A percentile compares a stretch with the other conserved stretches of the same genome.
phyloP scores from a whole-genome alignment of 2,329 filamentous ascomycete genomes.

The Penicillium capsulatum region DNA sequence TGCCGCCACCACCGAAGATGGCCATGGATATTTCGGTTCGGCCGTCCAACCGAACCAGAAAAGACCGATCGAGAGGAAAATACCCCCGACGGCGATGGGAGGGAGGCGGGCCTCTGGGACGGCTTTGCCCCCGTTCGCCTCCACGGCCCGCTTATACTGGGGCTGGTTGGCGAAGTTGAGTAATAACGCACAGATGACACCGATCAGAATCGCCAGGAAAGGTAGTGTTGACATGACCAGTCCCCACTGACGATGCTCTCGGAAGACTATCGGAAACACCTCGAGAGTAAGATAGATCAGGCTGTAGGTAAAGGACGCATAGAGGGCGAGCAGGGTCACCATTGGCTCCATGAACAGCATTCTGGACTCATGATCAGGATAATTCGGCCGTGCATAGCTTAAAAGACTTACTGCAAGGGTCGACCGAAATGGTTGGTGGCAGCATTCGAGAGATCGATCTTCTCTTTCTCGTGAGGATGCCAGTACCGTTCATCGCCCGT shows the following conservation, averaged over 20 bases:
- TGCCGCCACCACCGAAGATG: too few relatives aligned
- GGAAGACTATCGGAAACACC: slow-evolving; percentile 53
- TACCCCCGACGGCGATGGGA: slow-evolving; percentile 15
- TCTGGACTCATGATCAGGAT: neutral
- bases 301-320: slow-evolving; percentile 23
- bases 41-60: slow-evolving; percentile 27
- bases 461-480: too few relatives aligned
- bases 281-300: slow-evolving; percentile 55
- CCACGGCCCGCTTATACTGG: too few relatives aligned
- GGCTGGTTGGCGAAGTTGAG: neutral
- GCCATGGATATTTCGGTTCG: slow-evolving; percentile 2
- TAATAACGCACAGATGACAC: neutral
- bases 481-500: too few relatives aligned
- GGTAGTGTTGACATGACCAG: slow-evolving; percentile 50
- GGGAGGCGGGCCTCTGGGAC: slow-evolving; percentile 19
- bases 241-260: slow-evolving; percentile 52
- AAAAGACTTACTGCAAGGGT: neutral
- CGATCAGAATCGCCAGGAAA: slow-evolving; percentile 21
- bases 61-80: slow-evolving; percentile 21
- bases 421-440: too few relatives aligned
- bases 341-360: neutral
- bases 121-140: too few relatives aligned
- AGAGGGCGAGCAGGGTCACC: neutral
- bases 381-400: too few relatives aligned
- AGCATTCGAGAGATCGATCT: too few relatives aligned